Evolutionary conservation across 2,329 filamentous ascomycete genomes (phyloP).

Genomic region (Stenocarpella maydis): DNA sequence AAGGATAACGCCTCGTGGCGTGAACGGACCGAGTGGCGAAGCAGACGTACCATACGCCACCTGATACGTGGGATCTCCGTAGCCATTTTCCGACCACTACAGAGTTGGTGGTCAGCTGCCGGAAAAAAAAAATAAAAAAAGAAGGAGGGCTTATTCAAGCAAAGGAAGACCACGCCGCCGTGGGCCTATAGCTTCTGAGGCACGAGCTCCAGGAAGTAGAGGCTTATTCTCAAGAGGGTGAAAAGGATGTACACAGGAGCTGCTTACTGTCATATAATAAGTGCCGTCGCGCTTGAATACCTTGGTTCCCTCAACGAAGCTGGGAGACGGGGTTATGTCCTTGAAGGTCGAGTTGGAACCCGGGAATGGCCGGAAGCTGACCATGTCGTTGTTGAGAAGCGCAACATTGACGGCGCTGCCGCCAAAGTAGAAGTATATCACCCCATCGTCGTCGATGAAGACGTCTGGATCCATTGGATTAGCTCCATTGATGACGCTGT

Average conservation of each 20-base stretch:
- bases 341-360: slow-evolving; percentile 10
- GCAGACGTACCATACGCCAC: slow-evolving; percentile 30
- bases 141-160: too few species aligned
- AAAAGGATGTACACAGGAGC: too few species aligned
- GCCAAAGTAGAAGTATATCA: slow-evolving; percentile 44
- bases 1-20: slow-evolving; percentile 10
- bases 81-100: slow-evolving; percentile 32
- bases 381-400: slow-evolving; percentile 29
- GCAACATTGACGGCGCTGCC: slow-evolving; percentile 24
- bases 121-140: too few species aligned
- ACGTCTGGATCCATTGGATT: slow-evolving; percentile 56
- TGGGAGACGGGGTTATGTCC: slow-evolving; percentile 21
- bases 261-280: slow-evolving; percentile 31
- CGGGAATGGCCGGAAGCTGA: slow-evolving; percentile 24
- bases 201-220: too few species aligned
- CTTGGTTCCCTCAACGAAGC: slow-evolving; percentile 28
- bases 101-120: too few species aligned
- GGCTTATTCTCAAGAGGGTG: too few species aligned
- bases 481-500: slow-evolving; percentile 52
- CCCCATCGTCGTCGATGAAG: slow-evolving; percentile 50
- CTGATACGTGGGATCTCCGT: slow-evolving; percentile 31
- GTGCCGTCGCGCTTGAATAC: slow-evolving; percentile 23
- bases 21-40: slow-evolving; percentile 28
- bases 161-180: too few species aligned
- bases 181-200: too few species aligned